These are phyloP conservation scores for Colletotrichum gigasporum DNA, from an alignment of 2,329 filamentous ascomycete species.

Conservation along the genomic window DNA sequence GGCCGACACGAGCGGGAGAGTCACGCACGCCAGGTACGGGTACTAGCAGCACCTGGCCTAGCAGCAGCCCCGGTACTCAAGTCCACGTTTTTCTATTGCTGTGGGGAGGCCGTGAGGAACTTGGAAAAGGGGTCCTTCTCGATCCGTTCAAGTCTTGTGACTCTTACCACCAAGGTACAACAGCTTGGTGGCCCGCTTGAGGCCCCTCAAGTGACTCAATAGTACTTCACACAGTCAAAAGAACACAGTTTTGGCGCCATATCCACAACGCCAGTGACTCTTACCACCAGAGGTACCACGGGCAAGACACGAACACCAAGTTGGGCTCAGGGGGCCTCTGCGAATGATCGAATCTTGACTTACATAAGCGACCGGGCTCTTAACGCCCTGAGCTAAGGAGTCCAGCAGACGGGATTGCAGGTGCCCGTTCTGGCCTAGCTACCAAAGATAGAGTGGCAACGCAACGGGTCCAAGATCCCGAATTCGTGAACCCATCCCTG, in stretches of 20 bases:
- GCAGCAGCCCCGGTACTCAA: neutral
- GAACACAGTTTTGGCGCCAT: too few species aligned
- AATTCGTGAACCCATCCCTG: constrained; percentile 16
- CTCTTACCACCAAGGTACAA: neutral
- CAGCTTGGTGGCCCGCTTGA: too few species aligned
- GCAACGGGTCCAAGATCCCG: neutral
- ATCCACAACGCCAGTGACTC: too few species aligned
- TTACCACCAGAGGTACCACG: too few species aligned
- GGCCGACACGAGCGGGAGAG: neutral
- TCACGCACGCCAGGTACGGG: neutral
- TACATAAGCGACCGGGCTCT: neutral
- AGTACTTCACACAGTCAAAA: too few species aligned
- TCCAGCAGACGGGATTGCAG: neutral
- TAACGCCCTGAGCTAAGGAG: neutral
- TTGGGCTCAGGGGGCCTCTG: too few species aligned
- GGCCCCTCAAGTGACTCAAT: too few species aligned
- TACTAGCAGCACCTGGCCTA: neutral
- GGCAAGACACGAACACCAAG: too few species aligned
- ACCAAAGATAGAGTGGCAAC: constrained; percentile 28
- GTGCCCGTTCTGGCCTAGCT: constrained; percentile 15
- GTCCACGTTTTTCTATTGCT: neutral
- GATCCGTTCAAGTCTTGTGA: neutral
- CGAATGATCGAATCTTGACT: too few species aligned
- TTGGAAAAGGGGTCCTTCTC: constrained; percentile 16
- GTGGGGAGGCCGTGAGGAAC: neutral